Conservation (phyloP, 805 yeast genomes). For the Hanseniaspora jakobsenii region DNA sequence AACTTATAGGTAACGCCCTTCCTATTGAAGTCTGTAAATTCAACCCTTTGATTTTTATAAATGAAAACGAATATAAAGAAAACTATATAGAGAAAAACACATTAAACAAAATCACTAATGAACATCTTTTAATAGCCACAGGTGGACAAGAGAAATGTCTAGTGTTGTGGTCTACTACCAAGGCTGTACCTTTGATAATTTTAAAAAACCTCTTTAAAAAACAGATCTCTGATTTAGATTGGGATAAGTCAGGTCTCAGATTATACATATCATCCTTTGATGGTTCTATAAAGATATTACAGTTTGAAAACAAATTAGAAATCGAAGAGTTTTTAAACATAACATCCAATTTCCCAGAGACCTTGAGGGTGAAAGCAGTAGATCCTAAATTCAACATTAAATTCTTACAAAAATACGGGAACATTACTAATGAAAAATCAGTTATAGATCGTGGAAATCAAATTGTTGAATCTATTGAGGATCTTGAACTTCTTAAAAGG, state of each 20-base stretch:
- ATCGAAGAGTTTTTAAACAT: slow-evolving; percentile 2
- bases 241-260: slow-evolving; percentile 2
- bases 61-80: slow-evolving; percentile 12
- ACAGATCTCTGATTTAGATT: slow-evolving; percentile 10
- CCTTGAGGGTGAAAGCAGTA: background rate
- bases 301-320: slow-evolving; percentile 3
- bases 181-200: slow-evolving; percentile 61
- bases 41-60: slow-evolving; percentile 54
- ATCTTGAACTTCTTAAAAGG: slow-evolving; percentile 2
- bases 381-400: slow-evolving; percentile 2
- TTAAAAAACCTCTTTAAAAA: slow-evolving; percentile 45
- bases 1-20: slow-evolving; percentile 70
- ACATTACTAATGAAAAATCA: background rate
- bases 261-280: slow-evolving; percentile 10
- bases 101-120: slow-evolving; percentile 4
- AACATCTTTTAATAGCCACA: slow-evolving; percentile 7
- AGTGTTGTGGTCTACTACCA: slow-evolving; percentile 34
- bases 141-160: slow-evolving; percentile 23
- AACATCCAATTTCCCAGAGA: slow-evolving; percentile 1
- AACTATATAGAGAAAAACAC: too few species aligned
- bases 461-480: slow-evolving; percentile 23
- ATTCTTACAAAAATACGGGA: slow-evolving; percentile 8
- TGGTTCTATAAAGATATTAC: slow-evolving; percentile 6
- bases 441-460: slow-evolving; percentile 12
- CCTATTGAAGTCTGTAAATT: slow-evolving; percentile 74